Conservation (phyloP, 345 rosid species). For the Linum tenue region DNA sequence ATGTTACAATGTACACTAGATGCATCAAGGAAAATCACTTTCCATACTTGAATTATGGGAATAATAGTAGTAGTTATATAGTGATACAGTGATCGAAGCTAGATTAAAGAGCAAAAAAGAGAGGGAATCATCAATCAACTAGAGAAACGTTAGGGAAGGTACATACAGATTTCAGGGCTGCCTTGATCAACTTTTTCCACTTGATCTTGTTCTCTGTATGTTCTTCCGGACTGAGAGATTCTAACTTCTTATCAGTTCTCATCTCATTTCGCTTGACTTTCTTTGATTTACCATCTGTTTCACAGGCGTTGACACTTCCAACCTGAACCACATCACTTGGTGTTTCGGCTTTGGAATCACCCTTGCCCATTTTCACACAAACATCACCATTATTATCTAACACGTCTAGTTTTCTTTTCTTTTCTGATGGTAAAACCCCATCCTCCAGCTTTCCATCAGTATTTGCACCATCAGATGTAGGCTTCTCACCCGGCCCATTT, state of each 20-base stretch:
- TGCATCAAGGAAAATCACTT: background rate
- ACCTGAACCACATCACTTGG: conserved; percentile 34
- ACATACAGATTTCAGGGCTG: conserved; percentile 59
- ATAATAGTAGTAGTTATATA: too few species aligned
- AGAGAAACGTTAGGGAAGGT: background rate
- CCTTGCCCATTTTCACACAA: conserved; percentile 4
- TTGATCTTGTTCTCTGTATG: conserved; percentile 43
- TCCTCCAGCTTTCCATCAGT: conserved; percentile 19
- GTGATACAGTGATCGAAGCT: background rate
- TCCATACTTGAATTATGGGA: too few species aligned
- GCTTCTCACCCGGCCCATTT: conserved; percentile 5
- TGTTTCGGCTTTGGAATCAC: conserved; percentile 15
- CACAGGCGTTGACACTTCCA: conserved; percentile 17
- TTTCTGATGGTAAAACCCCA: conserved; percentile 26
- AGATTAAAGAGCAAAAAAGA: too few species aligned
- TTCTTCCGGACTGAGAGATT: conserved; percentile 19
- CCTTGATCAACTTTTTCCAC: conserved; percentile 69
- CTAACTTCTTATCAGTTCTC: conserved; percentile 14
- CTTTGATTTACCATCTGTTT: conserved; percentile 24
- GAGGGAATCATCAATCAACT: background rate
- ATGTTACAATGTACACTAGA: background rate
- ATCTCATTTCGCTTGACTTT: conserved; percentile 22
- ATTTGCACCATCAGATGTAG: conserved; percentile 12
- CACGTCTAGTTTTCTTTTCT: conserved; percentile 51
- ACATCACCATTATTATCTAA: conserved; percentile 12